Base-by-base conservation (phyloP, 306 rosid species). In the Senna tora region DNA sequence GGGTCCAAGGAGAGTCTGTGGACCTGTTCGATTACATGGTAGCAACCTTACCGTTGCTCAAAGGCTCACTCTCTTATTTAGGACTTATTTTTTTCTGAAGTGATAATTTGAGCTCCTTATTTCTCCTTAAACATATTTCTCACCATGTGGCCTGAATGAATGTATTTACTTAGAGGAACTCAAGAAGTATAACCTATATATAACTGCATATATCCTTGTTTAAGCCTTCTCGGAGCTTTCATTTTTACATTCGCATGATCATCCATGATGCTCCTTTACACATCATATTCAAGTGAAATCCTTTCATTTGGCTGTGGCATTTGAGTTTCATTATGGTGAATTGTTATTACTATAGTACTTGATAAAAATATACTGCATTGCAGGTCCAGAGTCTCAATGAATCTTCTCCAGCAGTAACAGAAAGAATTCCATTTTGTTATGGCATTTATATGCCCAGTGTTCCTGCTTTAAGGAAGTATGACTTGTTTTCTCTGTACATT, bases 381-480 rank as follows among this genome's bases (percentile, higher is more conserved):
- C 90, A 91, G 98, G 97, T 91, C 56, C 84, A 91, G 86, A 85
- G 77, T 38, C 66, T 86, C 67, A 65, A 60, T 73, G 86, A 89
- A 38, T 64, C 86, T 70, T 83, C 93, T 80, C 96, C 92, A 57
- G 85, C 81, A 38, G 85, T 82, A 63, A 69, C 77, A 13, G 87
- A 86, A 57, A 91, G 96, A 85, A 76, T 87, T 83, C 82, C 83
- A 71, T 73, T 91, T 65, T 83, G 87, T 75, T 82, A 71, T 65
- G 95, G 85, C 22, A 89, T 84, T 76, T 83, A 81, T 72, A 75
- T 84, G 74, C 96, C 98, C 50, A 77, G 91, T 59, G 70, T 94
- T 87, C 84, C 98, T 75, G 87, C 91, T 75, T 82, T 94, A 80
- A 82, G 95, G 45, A 94, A 89, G 98, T 94, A 91, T 69, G 33